Conservation (phyloP, 225 moss, liverwort and hornwort species). For the Neckera pumila region DNA sequence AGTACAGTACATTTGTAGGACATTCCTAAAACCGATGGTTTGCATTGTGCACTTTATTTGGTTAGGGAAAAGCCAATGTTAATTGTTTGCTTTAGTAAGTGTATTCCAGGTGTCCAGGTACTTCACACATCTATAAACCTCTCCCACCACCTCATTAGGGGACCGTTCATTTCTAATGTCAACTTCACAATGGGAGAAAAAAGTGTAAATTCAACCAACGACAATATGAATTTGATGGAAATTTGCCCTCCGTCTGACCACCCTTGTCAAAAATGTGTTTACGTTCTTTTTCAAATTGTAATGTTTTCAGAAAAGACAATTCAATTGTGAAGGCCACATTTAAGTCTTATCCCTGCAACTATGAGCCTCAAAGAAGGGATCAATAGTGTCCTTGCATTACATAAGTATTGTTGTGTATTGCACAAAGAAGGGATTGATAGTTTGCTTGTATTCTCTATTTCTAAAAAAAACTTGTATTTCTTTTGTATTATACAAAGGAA, state of each 20-base stretch:
- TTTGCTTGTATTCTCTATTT: neutral
- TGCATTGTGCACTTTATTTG: neutral
- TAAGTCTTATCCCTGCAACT: neutral
- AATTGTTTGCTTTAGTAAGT: neutral
- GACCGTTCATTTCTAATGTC: neutral
- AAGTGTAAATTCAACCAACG: neutral
- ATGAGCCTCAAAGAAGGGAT: no score
- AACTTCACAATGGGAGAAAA: neutral
- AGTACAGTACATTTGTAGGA: neutral
- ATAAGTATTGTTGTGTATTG: no score
- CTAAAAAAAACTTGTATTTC: no score
- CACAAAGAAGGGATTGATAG: neutral
- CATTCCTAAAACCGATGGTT: neutral
- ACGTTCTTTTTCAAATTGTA: neutral
- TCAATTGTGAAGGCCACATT: neutral
- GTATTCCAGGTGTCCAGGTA: neutral
- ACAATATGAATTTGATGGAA: neutral
- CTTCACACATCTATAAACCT: no score
- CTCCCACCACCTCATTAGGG: no score
- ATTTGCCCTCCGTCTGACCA: neutral
- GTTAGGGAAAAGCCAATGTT: neutral
- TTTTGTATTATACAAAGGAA: no score
- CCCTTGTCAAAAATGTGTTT: neutral
- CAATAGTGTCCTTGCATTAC: neutral
- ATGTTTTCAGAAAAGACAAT: neutral